Evolutionary conservation across 805 yeast species (phyloP), one percentile per base, ranked within the genome.

Genomic region (Lachancea meyersii): DNA sequence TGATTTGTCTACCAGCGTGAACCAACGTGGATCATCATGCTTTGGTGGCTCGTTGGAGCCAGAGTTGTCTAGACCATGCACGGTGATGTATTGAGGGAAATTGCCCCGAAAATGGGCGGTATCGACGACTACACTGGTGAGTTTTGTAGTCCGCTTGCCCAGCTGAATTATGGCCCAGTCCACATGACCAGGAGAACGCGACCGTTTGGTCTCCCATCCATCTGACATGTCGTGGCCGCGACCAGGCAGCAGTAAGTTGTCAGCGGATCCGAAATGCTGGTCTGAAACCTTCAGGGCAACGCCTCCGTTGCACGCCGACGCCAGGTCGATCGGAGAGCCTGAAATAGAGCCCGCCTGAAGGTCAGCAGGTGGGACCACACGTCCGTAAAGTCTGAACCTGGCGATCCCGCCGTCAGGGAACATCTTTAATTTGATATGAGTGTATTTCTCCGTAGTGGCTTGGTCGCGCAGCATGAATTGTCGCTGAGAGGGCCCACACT

Each of bases 321-420:
- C 97, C 49, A 82, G 72, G 60, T 91, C 97, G 34, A 84, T 51
- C 2, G 45, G 20, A 1, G 28, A 4, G 28, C 49, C 20, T 5
- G 13, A 17, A 17, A 10, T 14, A 16, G 32, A 30, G 32, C 32
- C 19, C 4, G 32, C 5, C 8, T 8, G 9, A 30, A 30, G 6
- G 19, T 32, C 19, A 3, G 24, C 24, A 1, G 58, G 58, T n/a
- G 96, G 88, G 6, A 77, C 69, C 9, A 89, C 96, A 31, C 73
- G 69, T 17, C 97, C 98, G 60, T 83, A 91, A 38, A 87, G 71
- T 60, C 96, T 76, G 71, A 91, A 89, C 50, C 98, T 76, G 8
- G 97, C 96, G 65, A 91, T 89, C 21, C 98, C 98, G 41, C 98
- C 98, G 63, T 91, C 97, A 20, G 98, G 97, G 65, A 83, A 91